Evolutionary conservation across 257 asterid genomes (phyloP), one percentile per base, ranked within the genome.

Genomic region (Thymus quinquecostatus): DNA sequence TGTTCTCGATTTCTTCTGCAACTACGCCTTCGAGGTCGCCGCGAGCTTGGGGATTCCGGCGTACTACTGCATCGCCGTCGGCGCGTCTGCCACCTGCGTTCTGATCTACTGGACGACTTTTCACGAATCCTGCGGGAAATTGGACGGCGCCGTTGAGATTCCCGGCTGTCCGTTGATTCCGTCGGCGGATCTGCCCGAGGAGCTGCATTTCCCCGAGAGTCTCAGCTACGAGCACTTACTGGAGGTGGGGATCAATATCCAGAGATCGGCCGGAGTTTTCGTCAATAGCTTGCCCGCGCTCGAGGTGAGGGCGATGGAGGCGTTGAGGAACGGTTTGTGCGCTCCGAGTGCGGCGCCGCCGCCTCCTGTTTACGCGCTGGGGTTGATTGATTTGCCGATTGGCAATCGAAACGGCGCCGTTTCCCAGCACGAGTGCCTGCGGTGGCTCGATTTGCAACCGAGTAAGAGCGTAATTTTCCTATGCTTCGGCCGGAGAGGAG

Each of bases 371-470:
- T 85, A 71, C 71, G 60, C 80, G 10, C 2, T 88, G 1, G 90
- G 92, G 13, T n/a, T 69, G 5, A 21, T 69, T 8, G 48, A 65
- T 1, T 33, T 10, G 5, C 27, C 43, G 3, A 36, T 0, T 6
- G 40, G 40, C 4, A 36, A 36, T 4, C 41, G 41, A 4, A 60
- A 43, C 40, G 82, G 43, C 45, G 21, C 4, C 55, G 59, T 8
- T 11, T 11, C 62, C 2, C 4, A 2, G 8, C 62, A 57, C 3
- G 71, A 61, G 7, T 86, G 90, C 67, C 41, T 88, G 75, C 61
- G 28, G 12, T 88, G 96, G 96, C 84, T 88, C 27, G 87, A 86
- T 47, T 21, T 8, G 30, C 96, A 86, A 78, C 96, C 89, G 0
- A 66, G 64, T 1, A 21, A 43, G 14, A 88, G 92, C 69, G 96